phyloP scores from a whole-genome alignment of 192 early-diverging fungal species.

The Podila epigama region DNA sequence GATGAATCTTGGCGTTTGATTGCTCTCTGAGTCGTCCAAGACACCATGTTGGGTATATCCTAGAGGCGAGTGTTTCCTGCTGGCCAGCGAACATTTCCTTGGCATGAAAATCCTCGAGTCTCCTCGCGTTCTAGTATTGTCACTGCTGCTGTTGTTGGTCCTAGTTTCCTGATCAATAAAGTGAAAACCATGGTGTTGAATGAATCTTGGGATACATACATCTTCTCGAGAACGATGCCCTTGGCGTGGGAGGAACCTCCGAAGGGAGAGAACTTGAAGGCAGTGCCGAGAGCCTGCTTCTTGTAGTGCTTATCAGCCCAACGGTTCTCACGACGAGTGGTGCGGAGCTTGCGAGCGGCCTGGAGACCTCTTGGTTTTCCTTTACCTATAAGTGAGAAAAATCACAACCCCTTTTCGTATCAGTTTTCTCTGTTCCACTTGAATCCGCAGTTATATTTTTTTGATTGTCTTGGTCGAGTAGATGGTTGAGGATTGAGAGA shows the following conservation, averaged over 20 bases:
- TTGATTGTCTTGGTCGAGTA: too few relatives aligned
- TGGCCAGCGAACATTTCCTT: too few relatives aligned
- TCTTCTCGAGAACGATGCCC: conserved; percentile 99
- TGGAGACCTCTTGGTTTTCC: conserved; percentile 98
- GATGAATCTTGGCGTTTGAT: too few relatives aligned
- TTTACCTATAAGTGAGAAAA: conserved; percentile 55
- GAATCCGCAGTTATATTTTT: too few relatives aligned
- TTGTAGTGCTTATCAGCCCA: conserved; percentile 99
- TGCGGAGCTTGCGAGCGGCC: conserved; percentile 98
- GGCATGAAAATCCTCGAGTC: too few relatives aligned
- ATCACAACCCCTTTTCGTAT: neutral
- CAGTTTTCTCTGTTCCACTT: neutral
- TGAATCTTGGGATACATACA: conserved; percentile 62
- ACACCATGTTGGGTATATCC: too few relatives aligned
- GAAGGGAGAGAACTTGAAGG: conserved; percentile 98
- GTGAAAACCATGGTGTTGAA: too few relatives aligned
- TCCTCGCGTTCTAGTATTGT: neutral
- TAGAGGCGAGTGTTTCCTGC: too few relatives aligned
- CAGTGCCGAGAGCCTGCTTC: conserved; percentile 97
- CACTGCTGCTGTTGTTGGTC: neutral
- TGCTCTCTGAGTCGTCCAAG: too few relatives aligned
- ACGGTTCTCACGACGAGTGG: conserved; percentile 96
- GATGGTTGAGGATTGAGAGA: too few relatives aligned
- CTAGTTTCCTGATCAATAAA: neutral
- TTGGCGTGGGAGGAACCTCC: conserved; percentile 99